phyloP scores from a whole-genome alignment of 805 yeast species.

The Yamadazyma insecticola region DNA sequence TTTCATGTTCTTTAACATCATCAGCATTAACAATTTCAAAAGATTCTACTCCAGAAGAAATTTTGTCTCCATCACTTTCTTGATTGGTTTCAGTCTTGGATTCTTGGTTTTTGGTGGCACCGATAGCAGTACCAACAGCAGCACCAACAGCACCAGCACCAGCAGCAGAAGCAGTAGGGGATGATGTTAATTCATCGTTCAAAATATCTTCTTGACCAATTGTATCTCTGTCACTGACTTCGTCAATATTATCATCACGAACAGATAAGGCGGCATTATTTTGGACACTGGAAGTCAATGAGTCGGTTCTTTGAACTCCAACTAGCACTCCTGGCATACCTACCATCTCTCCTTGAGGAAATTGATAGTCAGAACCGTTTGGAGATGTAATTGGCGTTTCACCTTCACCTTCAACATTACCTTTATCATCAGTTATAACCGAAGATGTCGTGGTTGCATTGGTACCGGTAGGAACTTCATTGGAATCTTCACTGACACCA shows the following conservation, averaged over 20 bases:
- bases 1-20: constrained; percentile 29
- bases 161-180: constrained; percentile 15
- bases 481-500: constrained; percentile 25
- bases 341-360: constrained; percentile 38
- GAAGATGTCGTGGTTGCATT: constrained; percentile 32
- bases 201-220: constrained; percentile 22
- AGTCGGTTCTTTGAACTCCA: constrained; percentile 61
- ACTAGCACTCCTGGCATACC: constrained; percentile 41
- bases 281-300: constrained; percentile 85
- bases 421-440: too few species aligned
- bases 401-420: constrained; percentile 23
- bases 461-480: constrained; percentile 12
- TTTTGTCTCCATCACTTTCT: constrained; percentile 33
- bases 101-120: too few species aligned
- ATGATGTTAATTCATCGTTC: constrained; percentile 6
- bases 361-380: constrained; percentile 44
- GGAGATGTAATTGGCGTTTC: constrained; percentile 50
- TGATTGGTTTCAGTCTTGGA: too few species aligned
- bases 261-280: constrained; percentile 91
- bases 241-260: constrained; percentile 60
- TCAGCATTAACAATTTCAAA: constrained; percentile 52
- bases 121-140: too few species aligned
- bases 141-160: too few species aligned
- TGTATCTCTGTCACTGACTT: constrained; percentile 40
- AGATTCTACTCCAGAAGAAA: constrained; percentile 46